Evolutionary conservation across 805 yeast species (phyloP), one percentile per base, ranked within the genome.

Genomic region (Starmerella stellata): DNA sequence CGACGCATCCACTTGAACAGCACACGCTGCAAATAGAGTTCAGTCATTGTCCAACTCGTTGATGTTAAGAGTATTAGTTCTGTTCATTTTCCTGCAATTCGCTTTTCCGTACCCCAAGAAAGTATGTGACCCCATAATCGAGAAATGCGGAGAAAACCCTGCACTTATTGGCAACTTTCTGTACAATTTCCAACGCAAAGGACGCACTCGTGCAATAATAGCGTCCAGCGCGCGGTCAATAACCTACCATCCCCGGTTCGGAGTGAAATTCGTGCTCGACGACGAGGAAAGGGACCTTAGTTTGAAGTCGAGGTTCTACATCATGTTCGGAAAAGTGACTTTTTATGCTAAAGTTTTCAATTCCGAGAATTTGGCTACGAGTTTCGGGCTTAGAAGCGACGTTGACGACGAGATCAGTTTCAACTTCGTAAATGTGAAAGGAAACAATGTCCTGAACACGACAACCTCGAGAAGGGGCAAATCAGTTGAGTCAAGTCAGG

Each of bases 321-420:
- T 85, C 49, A 79, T 83, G 90, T 85, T 75, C 57, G 95, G 95
- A 42, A 73, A 73, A 46, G 70, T 82, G 23, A 92, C 79, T 55
- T 82, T 73, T 4, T 64, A 63, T 1, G 55, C 78, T 43, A 67
- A 75, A 54, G 78, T 85, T 15, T 85, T 92, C 3, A 61, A 68
- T 14, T 95, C 94, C 20, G 58, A 57, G 16, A 95, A 95, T 44
- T 66, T 85, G 30, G 72, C 82, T 13, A 77, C 94, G 0, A 75
- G 90, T 2, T 72, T 83, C 48, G 80, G 75, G 46, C 64, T 83
- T 39, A 92, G 81, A 53, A 64, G 70, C 50, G 95, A 85, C 55
- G 93, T 78, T 51, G 63, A 76, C 46, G 95, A 85, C 58, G 95
- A 85, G 59, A 73, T 85, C 35, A 95, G 85, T 59, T 53, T 78